These are phyloP conservation scores for Zopfia rhizophila DNA, from an alignment of 2,329 filamentous ascomycete species.

Conservation along the genomic window DNA sequence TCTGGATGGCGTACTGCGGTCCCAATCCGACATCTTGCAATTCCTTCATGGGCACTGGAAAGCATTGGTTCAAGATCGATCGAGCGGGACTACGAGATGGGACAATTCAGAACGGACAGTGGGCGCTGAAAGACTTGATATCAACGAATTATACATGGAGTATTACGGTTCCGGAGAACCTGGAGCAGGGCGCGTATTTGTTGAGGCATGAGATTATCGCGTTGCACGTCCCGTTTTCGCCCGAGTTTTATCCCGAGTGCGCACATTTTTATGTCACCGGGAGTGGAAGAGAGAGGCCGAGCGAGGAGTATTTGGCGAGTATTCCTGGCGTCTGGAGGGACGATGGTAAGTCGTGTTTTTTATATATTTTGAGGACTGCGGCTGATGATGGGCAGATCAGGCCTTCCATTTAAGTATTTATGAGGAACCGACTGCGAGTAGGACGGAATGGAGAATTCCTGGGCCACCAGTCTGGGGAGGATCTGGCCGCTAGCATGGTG, in stretches of 20 bases:
- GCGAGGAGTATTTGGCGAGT: neutral
- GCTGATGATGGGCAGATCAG: constrained; percentile 4
- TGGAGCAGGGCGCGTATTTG: constrained; percentile 1
- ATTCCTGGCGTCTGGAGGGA: constrained; percentile 1
- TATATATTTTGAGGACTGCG: neutral
- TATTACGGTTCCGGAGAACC: constrained; percentile 2
- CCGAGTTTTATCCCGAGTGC: constrained; percentile 7
- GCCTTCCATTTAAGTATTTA: constrained; percentile 2
- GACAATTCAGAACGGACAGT: constrained; percentile 5
- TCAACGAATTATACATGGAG: constrained; percentile 5
- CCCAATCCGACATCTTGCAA: neutral
- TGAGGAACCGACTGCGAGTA: constrained; percentile 2
- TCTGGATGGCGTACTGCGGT: constrained; percentile 6
- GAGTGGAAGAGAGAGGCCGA: neutral
- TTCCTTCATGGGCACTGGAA: constrained; percentile 3
- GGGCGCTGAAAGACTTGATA: constrained; percentile 6
- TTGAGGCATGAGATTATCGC: constrained; percentile 10
- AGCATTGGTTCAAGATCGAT: constrained; percentile 9
- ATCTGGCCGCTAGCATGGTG: no score
- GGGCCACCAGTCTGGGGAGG: constrained; percentile 6
- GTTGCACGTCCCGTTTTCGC: constrained; percentile 1
- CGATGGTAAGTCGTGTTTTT: constrained; percentile 1
- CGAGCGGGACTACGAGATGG: constrained; percentile 2
- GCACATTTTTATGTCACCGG: constrained; percentile 3
- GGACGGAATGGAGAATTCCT: constrained; percentile 4